Base-by-base conservation (phyloP, 2,329 filamentous ascomycete species). In the Epichloe uncinata region DNA sequence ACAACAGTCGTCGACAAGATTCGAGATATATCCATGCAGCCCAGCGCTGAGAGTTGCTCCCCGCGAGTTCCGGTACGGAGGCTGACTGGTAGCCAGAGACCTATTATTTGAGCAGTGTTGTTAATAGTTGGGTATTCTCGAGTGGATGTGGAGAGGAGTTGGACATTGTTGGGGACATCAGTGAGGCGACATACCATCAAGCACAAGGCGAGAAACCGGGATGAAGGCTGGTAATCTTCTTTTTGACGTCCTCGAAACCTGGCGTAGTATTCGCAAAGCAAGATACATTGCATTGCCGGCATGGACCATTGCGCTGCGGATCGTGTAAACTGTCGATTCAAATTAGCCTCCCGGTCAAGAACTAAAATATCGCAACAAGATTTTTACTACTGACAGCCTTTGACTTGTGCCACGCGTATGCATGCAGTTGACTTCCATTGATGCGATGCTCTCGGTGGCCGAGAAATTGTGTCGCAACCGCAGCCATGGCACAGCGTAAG, bases 221-320 rank as follows among this genome's bases (percentile, higher is more conserved):
- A 62, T 55, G 76, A 78, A 54, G 73, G 64, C 52, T 65, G 66
- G 49, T 70, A 69, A 40, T 68, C 66, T 38, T 70, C 68, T 63
- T 71, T 65, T 47, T 63, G 72, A 55, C 70, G 69, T 58, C 75
- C 75, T 52, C 75, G 68, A 61, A 79, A 79, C 51, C 74, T 71
- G 47, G 73, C 64, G 56, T 76, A 78, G 58, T 73, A 69, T 61
- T 79, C 76, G 64, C 73, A 78, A 18, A 78, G 66, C 55, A 77
- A 60, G 56, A 77, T 69, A 18, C 74, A 65, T 61, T 79, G 75
- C 71, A 77, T 75, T 58, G 71, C 65, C 49, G 71, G 65, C 49
- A 75, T 60, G 54, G 67, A 66, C 73, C 73, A 77, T 45, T 22
- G 45, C 34, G 50, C 53, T 22, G 55, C 52, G 20, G 55, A 50